Evolutionary conservation across 305 asterid species (phyloP).

Genomic region (Solanum hybrid): DNA sequence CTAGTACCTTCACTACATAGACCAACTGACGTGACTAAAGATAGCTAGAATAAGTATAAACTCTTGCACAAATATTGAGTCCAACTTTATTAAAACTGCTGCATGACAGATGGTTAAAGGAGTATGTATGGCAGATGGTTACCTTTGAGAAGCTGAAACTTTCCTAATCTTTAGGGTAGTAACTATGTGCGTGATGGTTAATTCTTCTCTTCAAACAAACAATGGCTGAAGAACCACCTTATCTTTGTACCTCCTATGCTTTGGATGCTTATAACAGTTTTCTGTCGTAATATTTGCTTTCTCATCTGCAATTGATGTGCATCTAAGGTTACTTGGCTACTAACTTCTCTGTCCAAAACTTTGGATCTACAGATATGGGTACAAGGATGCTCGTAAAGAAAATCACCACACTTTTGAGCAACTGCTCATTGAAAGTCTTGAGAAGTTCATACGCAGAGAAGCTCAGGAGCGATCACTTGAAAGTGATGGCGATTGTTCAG

Average conservation of each 20-base stretch:
- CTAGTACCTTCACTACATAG: background rate
- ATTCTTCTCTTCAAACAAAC: background rate
- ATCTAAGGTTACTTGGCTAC: background rate
- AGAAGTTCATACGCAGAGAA: constrained; percentile 93
- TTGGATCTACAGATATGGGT: constrained; percentile 66
- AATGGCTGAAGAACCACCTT: background rate
- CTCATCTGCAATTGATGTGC: constrained; percentile 1
- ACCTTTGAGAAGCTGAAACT: background rate
- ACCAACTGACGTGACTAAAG: background rate
- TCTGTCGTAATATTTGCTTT: background rate
- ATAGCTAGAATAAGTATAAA: background rate
- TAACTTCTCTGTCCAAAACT: constrained; percentile 14
- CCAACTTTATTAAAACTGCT: background rate
- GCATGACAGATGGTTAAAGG: background rate
- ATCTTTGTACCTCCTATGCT: background rate
- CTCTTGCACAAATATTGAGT: background rate
- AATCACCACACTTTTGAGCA: constrained; percentile 93
- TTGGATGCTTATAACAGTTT: background rate
- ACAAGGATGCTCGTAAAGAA: constrained; percentile 98
- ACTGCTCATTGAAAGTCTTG: constrained; percentile 90
- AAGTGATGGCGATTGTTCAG: constrained; percentile 66
- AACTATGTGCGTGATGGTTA: background rate
- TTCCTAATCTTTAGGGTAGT: background rate
- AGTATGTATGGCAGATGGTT: background rate
- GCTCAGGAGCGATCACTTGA: constrained; percentile 94